Base-by-base conservation (phyloP, 2,329 filamentous ascomycete species). In the Penicillium oxalicum region DNA sequence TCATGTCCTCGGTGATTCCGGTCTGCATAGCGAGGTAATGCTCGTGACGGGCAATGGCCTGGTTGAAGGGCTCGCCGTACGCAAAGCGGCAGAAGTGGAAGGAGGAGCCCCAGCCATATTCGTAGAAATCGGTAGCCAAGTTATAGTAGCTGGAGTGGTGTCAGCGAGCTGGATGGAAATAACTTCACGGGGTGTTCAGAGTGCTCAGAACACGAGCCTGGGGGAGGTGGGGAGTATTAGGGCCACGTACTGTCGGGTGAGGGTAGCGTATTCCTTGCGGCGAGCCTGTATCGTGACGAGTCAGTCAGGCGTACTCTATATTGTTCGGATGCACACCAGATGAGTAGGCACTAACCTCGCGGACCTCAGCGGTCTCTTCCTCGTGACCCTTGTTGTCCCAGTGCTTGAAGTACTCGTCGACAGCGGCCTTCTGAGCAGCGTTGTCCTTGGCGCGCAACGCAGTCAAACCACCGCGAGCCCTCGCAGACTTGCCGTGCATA, bases 1-100 rank as follows among this genome's bases (percentile, higher is more conserved):
- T 87, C 84, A 93, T 91, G 63, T 83, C 83, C 65, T 91, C 84
- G 70, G 86, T 82, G 65, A 98, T 84, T 56, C 85, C 84, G 70
- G 96, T 95, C 70, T 83, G 82, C 72, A 91, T 83, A 40, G 93
- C 93, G 28, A 98, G 86, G 76, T 95, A 97, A 78, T 98, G 93
- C 76, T 98, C 93, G 67, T 98, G 93, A 50, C 93, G 87, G 58
- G 91, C 88, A 72, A 97, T 91, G 53, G 91, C 91, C 73, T 94
- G 88, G 71, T 82, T 77, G 76, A 97, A 97, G 45, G 83, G 77
- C 75, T 98, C 93, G 66, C 87, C 86, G 60, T 84, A 76, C 47
- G 88, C 87, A 73, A 91, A 96, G 55, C 91, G 89, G 75, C 88
- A 95, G 80, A 98, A 97, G 75, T 98, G 91, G 80, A 98, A 98